phyloP scores from a whole-genome alignment of 2,329 filamentous ascomycete species.

The Diplodia scrobiculata region DNA sequence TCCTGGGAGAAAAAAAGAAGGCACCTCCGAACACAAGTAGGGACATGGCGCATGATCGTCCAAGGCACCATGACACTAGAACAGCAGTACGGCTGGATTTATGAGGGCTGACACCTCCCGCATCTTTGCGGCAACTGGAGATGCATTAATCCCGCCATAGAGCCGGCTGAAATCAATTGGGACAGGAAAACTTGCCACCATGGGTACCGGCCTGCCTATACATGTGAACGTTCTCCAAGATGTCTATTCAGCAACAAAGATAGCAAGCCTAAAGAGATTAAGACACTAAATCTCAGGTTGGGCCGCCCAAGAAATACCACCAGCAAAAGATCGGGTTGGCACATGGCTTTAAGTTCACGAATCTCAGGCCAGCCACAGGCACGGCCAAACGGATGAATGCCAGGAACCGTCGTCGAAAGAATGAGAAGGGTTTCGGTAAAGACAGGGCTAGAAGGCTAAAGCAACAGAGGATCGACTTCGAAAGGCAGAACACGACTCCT shows the following conservation, averaged over 20 bases:
- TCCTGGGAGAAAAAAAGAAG: neutral
- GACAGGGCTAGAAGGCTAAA: neutral
- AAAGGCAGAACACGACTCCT: neutral
- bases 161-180: neutral
- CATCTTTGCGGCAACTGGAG: conserved; percentile 9
- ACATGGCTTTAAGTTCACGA: no score
- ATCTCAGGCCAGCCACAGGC: no score
- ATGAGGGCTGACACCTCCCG: neutral
- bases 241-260: neutral
- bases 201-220: neutral
- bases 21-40: neutral
- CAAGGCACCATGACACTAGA: neutral
- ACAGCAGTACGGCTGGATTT: neutral
- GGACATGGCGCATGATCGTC: neutral
- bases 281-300: neutral
- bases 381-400: no score
- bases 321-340: no score
- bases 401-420: neutral
- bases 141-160: neutral
- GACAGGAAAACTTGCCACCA: neutral
- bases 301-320: neutral
- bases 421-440: neutral
- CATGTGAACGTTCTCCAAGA: neutral
- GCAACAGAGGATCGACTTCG: neutral
- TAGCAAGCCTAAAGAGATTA: neutral